These are phyloP conservation scores for Colletotrichum lini DNA, from an alignment of 2,329 filamentous ascomycete species.

Conservation along the genomic window DNA sequence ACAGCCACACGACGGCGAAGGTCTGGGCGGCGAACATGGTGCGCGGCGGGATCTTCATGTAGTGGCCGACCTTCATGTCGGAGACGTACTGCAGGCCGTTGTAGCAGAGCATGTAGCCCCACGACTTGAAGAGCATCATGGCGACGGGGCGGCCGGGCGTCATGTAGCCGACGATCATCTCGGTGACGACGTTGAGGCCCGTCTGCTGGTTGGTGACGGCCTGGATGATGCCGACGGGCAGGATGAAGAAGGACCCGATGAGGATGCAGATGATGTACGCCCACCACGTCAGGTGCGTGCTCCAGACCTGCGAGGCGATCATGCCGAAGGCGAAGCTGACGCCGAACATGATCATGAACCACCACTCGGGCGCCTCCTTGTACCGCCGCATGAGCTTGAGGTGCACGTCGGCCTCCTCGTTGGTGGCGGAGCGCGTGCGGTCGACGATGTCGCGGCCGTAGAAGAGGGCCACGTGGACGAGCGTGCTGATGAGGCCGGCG, in stretches of 20 bases:
- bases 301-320: constrained; percentile 53
- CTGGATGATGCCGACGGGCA: constrained; percentile 62
- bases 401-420: constrained; percentile 66
- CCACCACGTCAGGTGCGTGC: constrained; percentile 61
- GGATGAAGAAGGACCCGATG: constrained; percentile 57
- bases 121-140: constrained; percentile 66
- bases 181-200: constrained; percentile 64
- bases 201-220: constrained; percentile 66
- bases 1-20: constrained; percentile 58
- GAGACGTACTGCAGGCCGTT: constrained; percentile 63
- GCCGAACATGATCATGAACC: constrained; percentile 65
- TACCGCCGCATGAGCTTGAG: constrained; percentile 70
- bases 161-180: constrained; percentile 65
- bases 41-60: constrained; percentile 68
- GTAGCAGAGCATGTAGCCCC: constrained; percentile 61
- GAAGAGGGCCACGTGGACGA: constrained; percentile 67
- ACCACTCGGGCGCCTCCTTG: constrained; percentile 69
- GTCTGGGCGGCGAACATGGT: constrained; percentile 63
- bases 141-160: constrained; percentile 62
- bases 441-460: constrained; percentile 64
- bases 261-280: constrained; percentile 57
- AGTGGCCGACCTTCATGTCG: constrained; percentile 67
- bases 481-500: constrained; percentile 66
- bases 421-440: constrained; percentile 50
- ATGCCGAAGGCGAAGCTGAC: constrained; percentile 66